phyloP scores from a whole-genome alignment of 768 basidiomycete species.

The Sutorius australiensis region DNA sequence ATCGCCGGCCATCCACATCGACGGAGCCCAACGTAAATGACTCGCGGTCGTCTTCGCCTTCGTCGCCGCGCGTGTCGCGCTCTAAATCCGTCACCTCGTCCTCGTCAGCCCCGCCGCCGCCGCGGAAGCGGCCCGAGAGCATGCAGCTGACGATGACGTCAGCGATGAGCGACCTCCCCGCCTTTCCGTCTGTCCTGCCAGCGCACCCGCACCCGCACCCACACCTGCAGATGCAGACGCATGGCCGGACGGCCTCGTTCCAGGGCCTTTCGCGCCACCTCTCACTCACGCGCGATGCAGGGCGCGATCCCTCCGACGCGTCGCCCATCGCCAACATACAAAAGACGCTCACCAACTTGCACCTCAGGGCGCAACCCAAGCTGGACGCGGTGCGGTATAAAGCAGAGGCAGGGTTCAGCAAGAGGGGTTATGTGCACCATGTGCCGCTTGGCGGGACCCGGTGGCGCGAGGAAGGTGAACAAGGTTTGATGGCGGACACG shows the following conservation, averaged over 20 bases:
- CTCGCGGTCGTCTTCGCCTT: slow-evolving; percentile 21
- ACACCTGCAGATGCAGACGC: neutral
- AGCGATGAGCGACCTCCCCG: slow-evolving; percentile 13
- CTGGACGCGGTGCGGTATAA: slow-evolving; percentile 66
- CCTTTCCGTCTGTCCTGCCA: slow-evolving; percentile 3
- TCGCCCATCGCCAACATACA: slow-evolving; percentile 41
- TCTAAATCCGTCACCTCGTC: slow-evolving; percentile 50
- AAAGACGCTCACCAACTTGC: slow-evolving; percentile 39
- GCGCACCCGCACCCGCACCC: slow-evolving; percentile 3
- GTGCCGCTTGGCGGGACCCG: slow-evolving; percentile 21
- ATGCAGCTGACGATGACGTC: slow-evolving; percentile 42
- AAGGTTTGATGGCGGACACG: slow-evolving; percentile 37
- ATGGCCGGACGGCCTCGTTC: slow-evolving; percentile 19
- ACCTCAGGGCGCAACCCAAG: slow-evolving; percentile 44
- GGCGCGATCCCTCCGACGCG: slow-evolving; percentile 18
- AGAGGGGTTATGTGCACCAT: slow-evolving; percentile 53
- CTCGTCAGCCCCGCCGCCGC: slow-evolving; percentile 39
- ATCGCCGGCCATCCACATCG: slow-evolving; percentile 37
- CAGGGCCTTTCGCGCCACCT: slow-evolving; percentile 36
- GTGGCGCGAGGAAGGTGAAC: slow-evolving; percentile 35
- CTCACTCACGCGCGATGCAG: slow-evolving; percentile 32
- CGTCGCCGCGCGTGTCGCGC: slow-evolving; percentile 42
- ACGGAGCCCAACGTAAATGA: slow-evolving; percentile 26
- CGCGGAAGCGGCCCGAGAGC: slow-evolving; percentile 60
- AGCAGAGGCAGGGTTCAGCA: slow-evolving; percentile 64